Conservation (phyloP, 495 filamentous ascomycete genomes). For the Trichoderma erinaceum region DNA sequence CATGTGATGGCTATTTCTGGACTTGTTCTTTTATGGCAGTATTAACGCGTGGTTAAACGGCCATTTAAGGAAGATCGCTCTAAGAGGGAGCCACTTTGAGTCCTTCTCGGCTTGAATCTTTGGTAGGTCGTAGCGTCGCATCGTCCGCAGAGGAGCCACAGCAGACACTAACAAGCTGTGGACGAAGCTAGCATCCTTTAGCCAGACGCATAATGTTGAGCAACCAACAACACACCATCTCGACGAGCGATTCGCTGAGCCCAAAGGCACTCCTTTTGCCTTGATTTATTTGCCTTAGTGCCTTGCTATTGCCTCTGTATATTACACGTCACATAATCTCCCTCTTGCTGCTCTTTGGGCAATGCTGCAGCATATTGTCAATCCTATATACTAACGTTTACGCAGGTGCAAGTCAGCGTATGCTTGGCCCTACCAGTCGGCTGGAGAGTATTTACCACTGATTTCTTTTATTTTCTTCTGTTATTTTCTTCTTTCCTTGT, state of each 20-base stretch:
- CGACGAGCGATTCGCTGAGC: background rate
- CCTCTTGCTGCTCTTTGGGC: background rate
- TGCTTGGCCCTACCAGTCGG: background rate
- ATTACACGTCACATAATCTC: background rate
- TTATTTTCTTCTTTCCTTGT: background rate
- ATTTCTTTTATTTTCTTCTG: too few species aligned
- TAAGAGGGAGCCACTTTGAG: background rate
- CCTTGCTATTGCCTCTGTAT: background rate
- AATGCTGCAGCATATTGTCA: background rate
- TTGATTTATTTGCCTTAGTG: background rate
- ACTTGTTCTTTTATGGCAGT: background rate
- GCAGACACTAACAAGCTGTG: background rate
- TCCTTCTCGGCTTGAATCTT: background rate
- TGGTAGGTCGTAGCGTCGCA: background rate
- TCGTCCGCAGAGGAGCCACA: background rate
- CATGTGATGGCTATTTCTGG: background rate
- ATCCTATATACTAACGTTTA: background rate
- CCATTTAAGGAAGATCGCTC: background rate
- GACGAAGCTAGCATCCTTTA: background rate
- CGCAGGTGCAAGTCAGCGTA: too few species aligned
- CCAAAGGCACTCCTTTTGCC: background rate
- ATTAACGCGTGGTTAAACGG: conserved; percentile 1
- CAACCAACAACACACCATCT: conserved; percentile 14
- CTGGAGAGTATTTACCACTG: background rate
- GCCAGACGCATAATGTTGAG: conserved; percentile 6